A percentile compares a stretch with the other conserved stretches of the same genome.
These are phyloP conservation scores for Lepidium aucheri DNA, from an alignment of 345 rosid genomes.

Conservation along the genomic window DNA sequence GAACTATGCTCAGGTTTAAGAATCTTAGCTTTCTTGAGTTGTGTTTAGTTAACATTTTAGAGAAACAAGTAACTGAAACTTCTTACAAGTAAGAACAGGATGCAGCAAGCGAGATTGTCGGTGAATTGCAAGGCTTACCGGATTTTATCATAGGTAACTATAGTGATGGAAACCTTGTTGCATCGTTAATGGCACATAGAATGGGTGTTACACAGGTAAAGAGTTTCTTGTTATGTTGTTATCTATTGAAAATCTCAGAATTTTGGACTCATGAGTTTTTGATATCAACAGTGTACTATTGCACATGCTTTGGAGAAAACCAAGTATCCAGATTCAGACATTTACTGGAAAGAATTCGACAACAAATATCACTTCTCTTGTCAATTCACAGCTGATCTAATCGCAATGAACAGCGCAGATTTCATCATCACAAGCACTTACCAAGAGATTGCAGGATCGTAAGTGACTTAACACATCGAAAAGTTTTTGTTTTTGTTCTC, in stretches of 20 bases:
- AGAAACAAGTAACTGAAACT: not conserved
- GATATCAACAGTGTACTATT: constrained; percentile 73
- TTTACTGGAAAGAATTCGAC: constrained; percentile 93
- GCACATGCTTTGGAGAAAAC: constrained; percentile 99
- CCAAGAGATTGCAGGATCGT: constrained; percentile 99
- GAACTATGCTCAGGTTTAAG: constrained; percentile 70
- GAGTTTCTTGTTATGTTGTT: not conserved
- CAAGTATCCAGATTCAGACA: constrained; percentile 97
- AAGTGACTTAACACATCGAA: too few relatives aligned
- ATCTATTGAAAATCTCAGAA: not conserved
- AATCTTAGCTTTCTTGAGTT: not conserved
- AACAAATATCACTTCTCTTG: constrained; percentile 95
- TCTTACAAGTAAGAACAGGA: constrained; percentile 40
- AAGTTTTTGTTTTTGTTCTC: not conserved
- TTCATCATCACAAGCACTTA: constrained; percentile 97
- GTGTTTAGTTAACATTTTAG: not conserved
- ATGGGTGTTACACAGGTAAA: constrained; percentile 93
- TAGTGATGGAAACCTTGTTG: constrained; percentile 98
- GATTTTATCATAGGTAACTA: constrained; percentile 96
- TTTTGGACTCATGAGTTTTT: not conserved
- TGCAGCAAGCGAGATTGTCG: constrained; percentile 77
- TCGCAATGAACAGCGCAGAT: constrained; percentile 97
- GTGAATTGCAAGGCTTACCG: constrained; percentile 80
- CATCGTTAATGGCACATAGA: constrained; percentile 79
- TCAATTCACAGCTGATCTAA: constrained; percentile 91